A percentile compares a stretch with the other conserved stretches of the same genome.
These are phyloP conservation scores for Boletus austroedulis DNA, from an alignment of 1,284 basidiomycete species.

Conservation along the genomic window DNA sequence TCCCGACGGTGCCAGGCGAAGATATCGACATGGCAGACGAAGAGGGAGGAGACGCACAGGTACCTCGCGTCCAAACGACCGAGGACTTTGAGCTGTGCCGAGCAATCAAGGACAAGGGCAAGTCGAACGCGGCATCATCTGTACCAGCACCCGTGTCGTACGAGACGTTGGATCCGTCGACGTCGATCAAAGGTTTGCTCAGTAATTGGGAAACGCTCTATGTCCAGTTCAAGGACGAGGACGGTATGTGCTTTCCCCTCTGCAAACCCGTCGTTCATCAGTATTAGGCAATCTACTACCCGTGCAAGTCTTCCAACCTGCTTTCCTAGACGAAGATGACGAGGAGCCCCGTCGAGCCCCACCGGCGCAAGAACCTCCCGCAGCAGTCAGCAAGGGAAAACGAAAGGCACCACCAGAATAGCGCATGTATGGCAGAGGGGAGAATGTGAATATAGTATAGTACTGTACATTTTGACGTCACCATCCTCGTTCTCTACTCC, in stretches of 20 bases:
- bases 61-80: conserved; percentile 44
- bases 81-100: conserved; percentile 67
- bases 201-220: conserved; percentile 64
- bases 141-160: conserved; percentile 35
- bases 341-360: conserved; percentile 35
- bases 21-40: conserved; percentile 24
- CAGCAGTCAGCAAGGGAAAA: conserved; percentile 43
- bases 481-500: conserved; percentile 15
- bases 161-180: conserved; percentile 47
- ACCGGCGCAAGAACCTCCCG: conserved; percentile 15
- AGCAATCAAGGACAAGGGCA: conserved; percentile 49
- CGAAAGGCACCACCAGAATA: conserved; percentile 42
- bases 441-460: conserved; percentile 1
- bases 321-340: conserved; percentile 45
- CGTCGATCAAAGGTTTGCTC: conserved; percentile 49
- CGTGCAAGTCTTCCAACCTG: conserved; percentile 43
- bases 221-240: conserved; percentile 58
- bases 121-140: conserved; percentile 37
- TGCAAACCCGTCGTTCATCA: background rate
- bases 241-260: conserved; percentile 43
- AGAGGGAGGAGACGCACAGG: conserved; percentile 28
- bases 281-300: conserved; percentile 41
- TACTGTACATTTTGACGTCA: conserved; percentile 20
- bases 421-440: background rate
- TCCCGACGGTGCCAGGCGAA: conserved; percentile 25